Conservation (phyloP, 2,329 filamentous ascomycete species). For the Epichloe amarillans region DNA sequence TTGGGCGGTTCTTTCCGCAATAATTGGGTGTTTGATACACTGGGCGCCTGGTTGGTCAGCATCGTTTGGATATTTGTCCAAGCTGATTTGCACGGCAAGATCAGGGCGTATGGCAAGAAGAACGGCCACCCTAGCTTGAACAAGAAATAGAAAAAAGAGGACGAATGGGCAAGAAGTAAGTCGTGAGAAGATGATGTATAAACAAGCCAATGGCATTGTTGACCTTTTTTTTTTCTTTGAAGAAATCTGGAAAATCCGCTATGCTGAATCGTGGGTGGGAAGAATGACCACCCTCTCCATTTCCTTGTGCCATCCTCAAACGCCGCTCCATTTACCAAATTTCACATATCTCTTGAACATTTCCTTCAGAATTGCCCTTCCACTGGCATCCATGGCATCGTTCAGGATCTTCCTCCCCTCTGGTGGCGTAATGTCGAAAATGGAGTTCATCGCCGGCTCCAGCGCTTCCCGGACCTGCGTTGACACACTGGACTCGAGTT, state of each 20-base stretch:
- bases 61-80: conserved; percentile 46
- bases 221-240: neutral
- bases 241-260: neutral
- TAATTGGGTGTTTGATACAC: conserved; percentile 45
- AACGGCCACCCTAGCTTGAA: conserved; percentile 44
- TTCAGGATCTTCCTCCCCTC: conserved; percentile 43
- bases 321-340: conserved; percentile 52
- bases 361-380: conserved; percentile 43
- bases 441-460: conserved; percentile 42
- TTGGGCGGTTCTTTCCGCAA: conserved; percentile 44
- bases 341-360: conserved; percentile 46
- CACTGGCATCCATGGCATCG: conserved; percentile 45
- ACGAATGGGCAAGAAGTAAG: conserved; percentile 1
- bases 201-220: neutral
- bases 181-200: neutral
- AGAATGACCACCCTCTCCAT: neutral
- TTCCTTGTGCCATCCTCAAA: conserved; percentile 20
- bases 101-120: conserved; percentile 40
- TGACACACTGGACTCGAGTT: conserved; percentile 41
- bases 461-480: conserved; percentile 40
- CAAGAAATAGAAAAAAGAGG: conserved; percentile 17
- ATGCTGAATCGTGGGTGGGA: neutral
- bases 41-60: conserved; percentile 39
- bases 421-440: conserved; percentile 43
- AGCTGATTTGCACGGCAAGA: conserved; percentile 42